Evolutionary conservation across 78 protist genomes (phyloP).

Genomic region (Speleostelium caveatum): DNA sequence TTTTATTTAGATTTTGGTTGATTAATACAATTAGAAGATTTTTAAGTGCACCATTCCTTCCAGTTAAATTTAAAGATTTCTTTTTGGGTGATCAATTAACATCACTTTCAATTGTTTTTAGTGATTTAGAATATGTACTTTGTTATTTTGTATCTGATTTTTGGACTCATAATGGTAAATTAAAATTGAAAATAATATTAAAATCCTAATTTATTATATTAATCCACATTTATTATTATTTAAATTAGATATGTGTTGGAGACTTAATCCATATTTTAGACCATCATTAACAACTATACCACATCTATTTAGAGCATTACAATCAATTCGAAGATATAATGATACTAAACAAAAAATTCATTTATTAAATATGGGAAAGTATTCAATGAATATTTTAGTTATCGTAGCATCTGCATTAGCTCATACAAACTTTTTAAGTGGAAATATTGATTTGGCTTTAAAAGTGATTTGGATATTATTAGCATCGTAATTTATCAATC

Average conservation of each 20-base stretch:
- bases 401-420: constrained; percentile 19
- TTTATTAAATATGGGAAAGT: constrained; percentile 63
- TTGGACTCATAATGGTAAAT: constrained; percentile 50
- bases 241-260: constrained; percentile 51
- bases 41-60: constrained; percentile 60
- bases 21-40: constrained; percentile 51
- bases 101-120: constrained; percentile 38
- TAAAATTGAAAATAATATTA: no score
- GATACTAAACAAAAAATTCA: constrained; percentile 76
- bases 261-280: constrained; percentile 35
- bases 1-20: constrained; percentile 57
- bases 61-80: constrained; percentile 76
- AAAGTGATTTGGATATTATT: not conserved
- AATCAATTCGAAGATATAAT: constrained; percentile 65
- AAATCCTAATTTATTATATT: not conserved
- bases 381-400: constrained; percentile 23
- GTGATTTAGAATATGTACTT: constrained; percentile 66
- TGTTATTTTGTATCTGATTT: constrained; percentile 71
- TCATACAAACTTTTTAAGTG: constrained; percentile 11
- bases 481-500: not conserved
- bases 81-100: constrained; percentile 76
- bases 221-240: not conserved
- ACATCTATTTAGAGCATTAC: constrained; percentile 56
- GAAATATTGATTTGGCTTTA: not conserved
- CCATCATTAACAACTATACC: constrained; percentile 63